Conservation (phyloP, 345 rosid species). For the Acer yangbiense region DNA sequence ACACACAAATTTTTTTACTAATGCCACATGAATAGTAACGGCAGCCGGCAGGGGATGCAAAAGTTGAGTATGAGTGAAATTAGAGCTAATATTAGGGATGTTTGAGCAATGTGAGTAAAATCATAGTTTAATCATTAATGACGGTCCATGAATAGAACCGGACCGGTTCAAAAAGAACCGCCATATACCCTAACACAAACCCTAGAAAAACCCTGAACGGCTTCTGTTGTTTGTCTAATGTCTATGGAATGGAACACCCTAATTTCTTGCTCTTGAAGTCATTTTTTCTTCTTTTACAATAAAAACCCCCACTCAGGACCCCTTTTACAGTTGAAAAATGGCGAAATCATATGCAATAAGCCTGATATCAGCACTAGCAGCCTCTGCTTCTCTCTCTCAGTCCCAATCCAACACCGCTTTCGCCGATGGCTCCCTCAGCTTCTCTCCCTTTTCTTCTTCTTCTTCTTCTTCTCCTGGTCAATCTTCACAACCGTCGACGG, state of each 20-base stretch:
- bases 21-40: too few relatives aligned
- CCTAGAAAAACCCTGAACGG: slow-evolving; percentile 53
- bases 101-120: too few relatives aligned
- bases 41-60: too few relatives aligned
- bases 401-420: slow-evolving; percentile 34
- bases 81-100: too few relatives aligned
- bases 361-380: slow-evolving; percentile 67
- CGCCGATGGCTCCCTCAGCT: slow-evolving; percentile 69
- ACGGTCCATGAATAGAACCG: too few relatives aligned
- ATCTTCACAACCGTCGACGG: slow-evolving; percentile 43
- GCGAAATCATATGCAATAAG: slow-evolving; percentile 58
- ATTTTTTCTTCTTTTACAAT: slow-evolving; percentile 15
- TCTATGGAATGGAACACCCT: slow-evolving; percentile 18
- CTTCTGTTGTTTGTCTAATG: not conserved
- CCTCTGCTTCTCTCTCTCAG: slow-evolving; percentile 51
- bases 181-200: slow-evolving; percentile 27
- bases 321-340: slow-evolving; percentile 34
- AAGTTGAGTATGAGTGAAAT: too few relatives aligned
- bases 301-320: not conserved
- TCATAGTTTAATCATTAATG: too few relatives aligned
- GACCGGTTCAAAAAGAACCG: not conserved
- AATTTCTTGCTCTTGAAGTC: slow-evolving; percentile 40
- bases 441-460: slow-evolving; percentile 38
- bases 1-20: too few relatives aligned
- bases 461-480: slow-evolving; percentile 29